Conservation (phyloP, 345 rosid species). For the Acer campestre region DNA sequence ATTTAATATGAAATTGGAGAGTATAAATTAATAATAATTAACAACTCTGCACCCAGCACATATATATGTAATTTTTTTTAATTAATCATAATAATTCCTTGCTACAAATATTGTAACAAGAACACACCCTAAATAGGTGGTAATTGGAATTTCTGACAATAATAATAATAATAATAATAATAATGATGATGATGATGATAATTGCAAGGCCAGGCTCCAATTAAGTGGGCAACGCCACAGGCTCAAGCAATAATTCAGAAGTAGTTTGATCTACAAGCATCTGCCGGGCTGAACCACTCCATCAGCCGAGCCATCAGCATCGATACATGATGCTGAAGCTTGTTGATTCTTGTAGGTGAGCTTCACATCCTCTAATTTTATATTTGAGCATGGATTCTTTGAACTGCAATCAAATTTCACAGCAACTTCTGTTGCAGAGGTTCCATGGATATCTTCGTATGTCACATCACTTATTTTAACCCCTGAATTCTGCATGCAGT, state of each 20-base stretch:
- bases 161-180: too few relatives aligned
- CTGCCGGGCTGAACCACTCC: conserved; percentile 37
- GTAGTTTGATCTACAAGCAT: conserved; percentile 25
- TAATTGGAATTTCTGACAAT: background rate
- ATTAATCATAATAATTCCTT: background rate
- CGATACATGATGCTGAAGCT: conserved; percentile 37
- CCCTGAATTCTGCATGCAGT: conserved; percentile 20
- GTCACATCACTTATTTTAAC: conserved; percentile 58
- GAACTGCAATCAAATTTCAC: conserved; percentile 69
- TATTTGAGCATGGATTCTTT: conserved; percentile 50
- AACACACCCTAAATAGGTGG: conserved; percentile 2
- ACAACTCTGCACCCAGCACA: too few relatives aligned
- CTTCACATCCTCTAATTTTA: conserved; percentile 51
- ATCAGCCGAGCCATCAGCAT: conserved; percentile 39
- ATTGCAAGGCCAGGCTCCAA: conserved; percentile 26
- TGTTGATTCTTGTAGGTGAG: conserved; percentile 46
- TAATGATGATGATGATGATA: background rate
- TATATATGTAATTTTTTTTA: background rate
- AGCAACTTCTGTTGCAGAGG: conserved; percentile 61
- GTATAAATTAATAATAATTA: too few relatives aligned
- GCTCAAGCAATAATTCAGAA: conserved; percentile 16
- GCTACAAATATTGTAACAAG: background rate
- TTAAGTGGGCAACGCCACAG: conserved; percentile 20
- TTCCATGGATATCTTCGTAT: conserved; percentile 58
- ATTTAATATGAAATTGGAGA: too few relatives aligned